Evolutionary conservation across 345 rosid genomes (phyloP).

Genomic region (Orychophragmus violaceus): DNA sequence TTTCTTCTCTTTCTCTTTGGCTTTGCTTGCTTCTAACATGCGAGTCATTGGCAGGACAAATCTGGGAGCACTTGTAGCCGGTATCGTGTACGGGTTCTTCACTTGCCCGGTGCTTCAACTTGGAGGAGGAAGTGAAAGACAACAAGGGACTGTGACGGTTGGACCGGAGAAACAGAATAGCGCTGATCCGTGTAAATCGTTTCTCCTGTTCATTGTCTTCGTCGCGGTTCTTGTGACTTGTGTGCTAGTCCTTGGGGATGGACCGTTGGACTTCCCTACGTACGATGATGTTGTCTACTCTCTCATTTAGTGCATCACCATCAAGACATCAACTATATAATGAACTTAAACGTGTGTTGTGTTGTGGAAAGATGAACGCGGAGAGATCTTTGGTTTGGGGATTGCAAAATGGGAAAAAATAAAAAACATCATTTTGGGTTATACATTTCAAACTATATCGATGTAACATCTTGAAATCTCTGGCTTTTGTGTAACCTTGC

Average conservation of each 20-base stretch:
- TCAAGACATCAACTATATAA: not conserved
- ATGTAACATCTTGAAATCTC: not conserved
- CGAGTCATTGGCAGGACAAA: constrained; percentile 54
- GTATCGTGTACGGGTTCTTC: constrained; percentile 55
- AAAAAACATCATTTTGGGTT: not conserved
- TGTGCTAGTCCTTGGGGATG: constrained; percentile 44
- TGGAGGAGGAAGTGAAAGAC: constrained; percentile 46
- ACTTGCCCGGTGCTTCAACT: constrained; percentile 58
- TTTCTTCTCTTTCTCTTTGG: not conserved
- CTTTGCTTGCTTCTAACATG: not conserved
- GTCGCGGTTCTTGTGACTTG: constrained; percentile 38
- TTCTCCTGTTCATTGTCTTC: constrained; percentile 42
- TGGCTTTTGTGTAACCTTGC: no score
- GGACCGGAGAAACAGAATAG: constrained; percentile 31
- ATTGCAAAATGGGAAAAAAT: not conserved
- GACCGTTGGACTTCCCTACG: constrained; percentile 40
- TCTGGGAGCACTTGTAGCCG: constrained; percentile 60
- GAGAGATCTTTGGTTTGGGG: constrained; percentile 8
- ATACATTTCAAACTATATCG: not conserved
- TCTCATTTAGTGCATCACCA: constrained; percentile 33
- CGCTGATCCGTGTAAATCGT: constrained; percentile 59
- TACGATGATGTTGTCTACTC: constrained; percentile 38
- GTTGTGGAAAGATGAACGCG: not conserved
- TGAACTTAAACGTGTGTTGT: not conserved
- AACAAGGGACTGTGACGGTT: constrained; percentile 44